Conservation (phyloP, 2,329 filamentous ascomycete species). For the Lasiodiplodia citricola region DNA sequence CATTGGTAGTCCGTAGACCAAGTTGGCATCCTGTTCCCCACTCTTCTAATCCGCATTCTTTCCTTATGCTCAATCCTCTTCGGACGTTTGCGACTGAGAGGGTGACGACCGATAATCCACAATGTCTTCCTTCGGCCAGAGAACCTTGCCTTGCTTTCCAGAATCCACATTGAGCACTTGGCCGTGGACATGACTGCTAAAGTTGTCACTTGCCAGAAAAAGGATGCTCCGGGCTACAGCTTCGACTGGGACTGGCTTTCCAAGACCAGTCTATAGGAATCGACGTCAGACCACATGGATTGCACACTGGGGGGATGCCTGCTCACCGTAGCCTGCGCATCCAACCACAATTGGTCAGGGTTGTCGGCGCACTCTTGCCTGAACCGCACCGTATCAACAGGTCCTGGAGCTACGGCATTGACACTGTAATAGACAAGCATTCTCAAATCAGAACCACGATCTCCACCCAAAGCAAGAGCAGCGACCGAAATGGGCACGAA, state of each 20-base stretch:
- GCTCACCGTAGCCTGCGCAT: constrained; percentile 50
- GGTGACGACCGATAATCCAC: not conserved
- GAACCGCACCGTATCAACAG: constrained; percentile 53
- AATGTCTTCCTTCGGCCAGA: constrained; percentile 46
- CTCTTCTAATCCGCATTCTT: not conserved
- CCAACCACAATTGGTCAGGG: constrained; percentile 47
- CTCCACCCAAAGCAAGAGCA: not conserved
- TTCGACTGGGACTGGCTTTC: constrained; percentile 45
- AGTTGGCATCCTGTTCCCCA: not conserved
- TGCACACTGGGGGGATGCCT: not conserved
- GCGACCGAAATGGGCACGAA: not conserved
- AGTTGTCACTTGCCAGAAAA: constrained; percentile 54
- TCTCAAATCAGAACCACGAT: not conserved
- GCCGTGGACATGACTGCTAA: constrained; percentile 51
- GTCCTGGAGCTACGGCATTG: constrained; percentile 55
- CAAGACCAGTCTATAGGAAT: constrained; percentile 40
- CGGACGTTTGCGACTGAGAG: not conserved
- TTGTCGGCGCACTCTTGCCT: constrained; percentile 47
- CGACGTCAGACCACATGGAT: not conserved
- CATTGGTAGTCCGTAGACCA: not conserved
- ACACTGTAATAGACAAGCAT: constrained; percentile 36
- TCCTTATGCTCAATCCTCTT: not conserved
- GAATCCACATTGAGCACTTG: constrained; percentile 54
- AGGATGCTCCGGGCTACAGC: constrained; percentile 53
- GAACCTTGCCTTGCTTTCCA: constrained; percentile 52